Evolutionary conservation across 495 filamentous ascomycete species (phyloP), one percentile per base, ranked within the genome.

Genomic region (Recurvomyces mirabilis): DNA sequence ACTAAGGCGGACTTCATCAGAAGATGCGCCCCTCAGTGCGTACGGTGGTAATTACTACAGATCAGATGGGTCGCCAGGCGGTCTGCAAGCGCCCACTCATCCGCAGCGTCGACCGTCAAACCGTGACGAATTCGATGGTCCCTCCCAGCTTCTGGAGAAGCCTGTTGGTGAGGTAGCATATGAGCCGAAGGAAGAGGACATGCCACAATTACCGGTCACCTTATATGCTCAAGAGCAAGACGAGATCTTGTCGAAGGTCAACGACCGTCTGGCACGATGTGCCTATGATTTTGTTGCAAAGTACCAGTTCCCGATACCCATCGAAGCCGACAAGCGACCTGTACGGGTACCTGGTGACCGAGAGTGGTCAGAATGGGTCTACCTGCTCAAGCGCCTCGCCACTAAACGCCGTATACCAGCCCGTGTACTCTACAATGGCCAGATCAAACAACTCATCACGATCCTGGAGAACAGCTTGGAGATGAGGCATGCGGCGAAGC

Each of bases 321-420:
- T 89, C 55, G 81, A 85, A 53, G 61, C 71, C 57, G 81, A 87
- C 63, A 85, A 86, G 71, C 74, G 84, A 54, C 78, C 76, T 23
- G 84, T 93, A 49, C 78, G 80, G 58, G 68, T 78, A 30, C 81
- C 85, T 23, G 76, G 78, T 53, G 85, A 93, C 62, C 72, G 84
- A 47, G 85, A 88, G 62, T 93, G 85, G 84, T 87, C 83, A 52
- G 85, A 93, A 60, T 93, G 85, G 85, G 84, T 87, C 24, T 85
- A 87, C 63, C 74, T 93, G 43, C 69, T 93, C 46, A 89, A 88
- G 65, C 73, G 84, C 28, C 69, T 93, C 46, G 84, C 85, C 25
- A 89, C 84, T 25, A 87, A 88, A 64, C 71, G 85, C 21, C 75
- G 84, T 33, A 89, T 93, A 51, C 85, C 85, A 14, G 79, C 84